Percentiles rank a stretch among this genome's conserved stretches.
Evolutionary conservation across 2,329 filamentous ascomycete species (phyloP).

Genomic region (Colletotrichum sp.): DNA sequence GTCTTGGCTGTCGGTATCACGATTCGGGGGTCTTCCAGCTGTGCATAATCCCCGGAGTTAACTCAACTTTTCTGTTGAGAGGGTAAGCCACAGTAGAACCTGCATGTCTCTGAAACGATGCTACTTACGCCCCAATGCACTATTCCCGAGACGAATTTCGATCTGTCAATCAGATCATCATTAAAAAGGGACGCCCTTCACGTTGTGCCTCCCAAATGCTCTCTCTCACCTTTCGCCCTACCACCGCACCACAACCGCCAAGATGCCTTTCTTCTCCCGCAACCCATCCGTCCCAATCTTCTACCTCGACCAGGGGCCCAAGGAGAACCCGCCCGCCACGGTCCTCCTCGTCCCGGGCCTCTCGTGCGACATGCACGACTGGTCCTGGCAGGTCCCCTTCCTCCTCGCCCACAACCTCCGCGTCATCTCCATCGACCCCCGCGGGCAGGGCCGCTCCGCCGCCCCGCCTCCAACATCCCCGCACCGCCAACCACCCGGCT

Average conservation of each 20-base stretch:
- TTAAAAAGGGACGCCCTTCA: not conserved
- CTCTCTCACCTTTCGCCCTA: not conserved
- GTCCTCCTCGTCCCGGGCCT: constrained; percentile 5
- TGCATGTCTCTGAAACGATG: not conserved
- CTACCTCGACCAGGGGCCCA: constrained; percentile 3
- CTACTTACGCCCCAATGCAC: not conserved
- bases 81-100: not conserved
- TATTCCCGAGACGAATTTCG: not conserved
- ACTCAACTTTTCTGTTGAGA: not conserved
- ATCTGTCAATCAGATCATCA: not conserved
- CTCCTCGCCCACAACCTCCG: not conserved
- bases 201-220: not conserved
- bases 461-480: not conserved
- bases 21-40: not conserved
- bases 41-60: not conserved
- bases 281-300: not conserved
- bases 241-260: not conserved
- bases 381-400: not conserved
- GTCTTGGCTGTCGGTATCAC: not conserved
- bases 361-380: constrained; percentile 11
- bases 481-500: not conserved
- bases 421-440: constrained; percentile 3
- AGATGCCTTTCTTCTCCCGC: constrained; percentile 6
- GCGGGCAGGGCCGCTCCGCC: constrained; percentile 3
- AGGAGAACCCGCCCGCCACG: not conserved